Evolutionary conservation across 345 rosid species (phyloP).

Genomic region (Moricandia moricandioides): DNA sequence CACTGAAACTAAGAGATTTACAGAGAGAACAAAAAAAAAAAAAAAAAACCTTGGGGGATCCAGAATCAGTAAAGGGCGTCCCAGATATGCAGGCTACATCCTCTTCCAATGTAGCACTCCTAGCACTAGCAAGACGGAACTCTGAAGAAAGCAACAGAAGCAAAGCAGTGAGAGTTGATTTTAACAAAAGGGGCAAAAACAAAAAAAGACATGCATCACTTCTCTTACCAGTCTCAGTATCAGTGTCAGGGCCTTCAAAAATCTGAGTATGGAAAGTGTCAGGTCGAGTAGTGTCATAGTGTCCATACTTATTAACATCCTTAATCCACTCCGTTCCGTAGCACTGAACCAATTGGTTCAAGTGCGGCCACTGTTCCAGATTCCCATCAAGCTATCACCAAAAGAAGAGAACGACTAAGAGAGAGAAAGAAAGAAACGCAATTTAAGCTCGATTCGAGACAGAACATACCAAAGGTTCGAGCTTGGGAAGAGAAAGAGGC

Average conservation of each 20-base stretch:
- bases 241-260: conserved; percentile 97
- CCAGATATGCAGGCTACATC: conserved; percentile 79
- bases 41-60: conserved; percentile 47
- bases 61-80: conserved; percentile 60
- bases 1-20: neutral
- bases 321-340: conserved; percentile 89
- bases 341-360: conserved; percentile 80
- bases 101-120: conserved; percentile 64
- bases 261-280: conserved; percentile 74
- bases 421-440: neutral
- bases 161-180: conserved; percentile 2
- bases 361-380: conserved; percentile 96
- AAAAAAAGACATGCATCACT: neutral
- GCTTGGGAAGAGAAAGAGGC: conserved; percentile 37
- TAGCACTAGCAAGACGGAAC: conserved; percentile 72
- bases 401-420: neutral
- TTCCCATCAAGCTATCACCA: conserved; percentile 72
- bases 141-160: conserved; percentile 56
- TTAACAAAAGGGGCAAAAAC: neutral
- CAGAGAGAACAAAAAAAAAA: neutral
- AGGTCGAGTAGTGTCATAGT: conserved; percentile 61
- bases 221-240: conserved; percentile 76
- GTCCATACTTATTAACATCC: conserved; percentile 92
- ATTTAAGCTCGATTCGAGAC: neutral
- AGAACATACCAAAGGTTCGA: conserved; percentile 35